Evolutionary conservation across 116 monocot genomes (phyloP), one percentile per base, ranked within the genome.

Genomic region (Posidonia oceanica): DNA sequence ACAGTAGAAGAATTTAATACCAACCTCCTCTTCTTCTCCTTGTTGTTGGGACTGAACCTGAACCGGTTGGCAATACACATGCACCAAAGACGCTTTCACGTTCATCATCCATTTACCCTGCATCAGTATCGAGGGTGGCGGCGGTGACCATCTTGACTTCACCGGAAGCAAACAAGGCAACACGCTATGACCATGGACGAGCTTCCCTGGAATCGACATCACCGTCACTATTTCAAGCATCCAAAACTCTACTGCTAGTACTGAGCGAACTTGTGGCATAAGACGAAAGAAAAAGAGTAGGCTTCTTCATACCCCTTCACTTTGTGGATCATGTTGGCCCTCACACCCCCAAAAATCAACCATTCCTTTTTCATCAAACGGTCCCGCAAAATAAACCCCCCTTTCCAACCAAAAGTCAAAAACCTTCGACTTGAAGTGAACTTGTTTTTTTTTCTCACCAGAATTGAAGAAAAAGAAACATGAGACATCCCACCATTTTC

Each of bases 11-110:
- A 65, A 21, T 11, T 18, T 42, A 17, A 18, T 42, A 65, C 65
- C 15, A 65, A 65, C 65, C 65, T 65, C 65, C 15, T 65, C 65
- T 14, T 65, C 40, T 40, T 65, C 65, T 65, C 41, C 41, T 52
- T 52, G 68, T 36, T 68, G 52, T 53, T 53, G 68, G 51, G 36
- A 48, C 29, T 52, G 53, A 53, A 4, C 7, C 12, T 55, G 57
- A 17, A 58, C 1, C n/a, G 56, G 53, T 39, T 51, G 52, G 17
- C 57, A 56, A 22, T n/a, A 70, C 39, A 70, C 18, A 39, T 11
- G 59, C 40, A 61, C 6, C 71, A 23, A n/a, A 20, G 61, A 29
- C 23, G 14, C 10, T 21, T 18, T 61, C 22, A 20, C 10, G 14
- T 18, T 61, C 13, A 20, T 54, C 60, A 40, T 36, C 13, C 3